A percentile compares a stretch with the other conserved stretches of the same genome.
Evolutionary conservation across 2,329 filamentous ascomycete species (phyloP).

Genomic region (Penicillium polonicum): DNA sequence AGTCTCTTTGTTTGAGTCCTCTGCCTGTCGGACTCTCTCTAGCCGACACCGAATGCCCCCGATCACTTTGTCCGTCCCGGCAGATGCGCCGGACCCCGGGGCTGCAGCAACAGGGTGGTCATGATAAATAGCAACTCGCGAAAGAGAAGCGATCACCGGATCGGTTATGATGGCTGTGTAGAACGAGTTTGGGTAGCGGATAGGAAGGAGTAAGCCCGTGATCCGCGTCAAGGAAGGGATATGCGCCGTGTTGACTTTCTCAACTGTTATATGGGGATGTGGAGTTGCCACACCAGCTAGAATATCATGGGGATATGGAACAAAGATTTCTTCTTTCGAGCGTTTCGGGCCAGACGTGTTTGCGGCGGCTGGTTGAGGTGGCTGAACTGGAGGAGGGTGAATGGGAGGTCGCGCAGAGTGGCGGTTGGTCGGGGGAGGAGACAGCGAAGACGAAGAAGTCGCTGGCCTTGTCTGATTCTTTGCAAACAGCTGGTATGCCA

Average conservation of each 20-base stretch:
- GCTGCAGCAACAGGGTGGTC: constrained; percentile 41
- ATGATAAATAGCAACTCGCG: constrained; percentile 60
- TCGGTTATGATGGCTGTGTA: constrained; percentile 61
- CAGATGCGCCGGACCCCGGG: constrained; percentile 18
- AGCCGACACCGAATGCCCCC: constrained; percentile 51
- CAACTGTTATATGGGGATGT: constrained; percentile 54
- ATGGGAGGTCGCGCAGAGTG: constrained; percentile 29
- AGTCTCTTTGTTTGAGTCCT: constrained; percentile 1
- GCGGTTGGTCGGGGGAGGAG: constrained; percentile 17
- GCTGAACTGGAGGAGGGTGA: constrained; percentile 32
- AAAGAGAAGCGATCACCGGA: constrained; percentile 52
- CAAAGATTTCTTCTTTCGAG: constrained; percentile 27
- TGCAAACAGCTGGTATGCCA: constrained; percentile 42
- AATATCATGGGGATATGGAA: constrained; percentile 34
- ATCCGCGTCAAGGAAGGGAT: constrained; percentile 58
- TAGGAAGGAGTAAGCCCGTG: constrained; percentile 58
- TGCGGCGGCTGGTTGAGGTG: constrained; percentile 26
- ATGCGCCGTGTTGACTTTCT: constrained; percentile 53
- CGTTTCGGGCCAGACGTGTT: constrained; percentile 25
- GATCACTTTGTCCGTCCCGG: constrained; percentile 46
- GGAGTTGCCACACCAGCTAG: constrained; percentile 33
- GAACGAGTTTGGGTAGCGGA: constrained; percentile 61
- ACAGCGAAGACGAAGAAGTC: constrained; percentile 22
- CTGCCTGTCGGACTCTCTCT: constrained; percentile 34
- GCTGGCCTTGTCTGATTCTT: constrained; percentile 30